phyloP scores from a whole-genome alignment of 176 grass and related monocot genomes.

The Eleusine coracana region DNA sequence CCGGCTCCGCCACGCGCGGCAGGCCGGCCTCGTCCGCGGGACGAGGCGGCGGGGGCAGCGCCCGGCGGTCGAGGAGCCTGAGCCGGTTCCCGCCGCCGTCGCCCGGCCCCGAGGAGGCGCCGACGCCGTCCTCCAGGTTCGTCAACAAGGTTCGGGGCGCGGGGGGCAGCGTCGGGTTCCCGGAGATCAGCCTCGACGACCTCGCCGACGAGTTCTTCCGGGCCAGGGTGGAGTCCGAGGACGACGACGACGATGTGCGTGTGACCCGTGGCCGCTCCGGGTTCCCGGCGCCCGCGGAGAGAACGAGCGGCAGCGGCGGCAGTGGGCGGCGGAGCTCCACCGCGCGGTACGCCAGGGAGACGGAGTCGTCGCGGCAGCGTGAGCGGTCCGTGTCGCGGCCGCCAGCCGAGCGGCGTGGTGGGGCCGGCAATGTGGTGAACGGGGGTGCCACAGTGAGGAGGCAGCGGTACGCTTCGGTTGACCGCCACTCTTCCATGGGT shows the following conservation, averaged over 20 bases:
- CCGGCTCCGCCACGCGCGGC: conserved; percentile 41
- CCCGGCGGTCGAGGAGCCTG: conserved; percentile 75
- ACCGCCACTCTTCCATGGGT: conserved; percentile 35
- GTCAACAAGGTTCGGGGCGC: conserved; percentile 62
- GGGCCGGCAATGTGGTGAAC: background rate
- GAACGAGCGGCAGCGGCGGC: background rate
- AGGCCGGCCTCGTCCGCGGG: conserved; percentile 18
- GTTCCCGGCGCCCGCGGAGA: conserved; percentile 42
- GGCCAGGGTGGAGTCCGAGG: conserved; percentile 89
- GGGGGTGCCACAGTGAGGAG: conserved; percentile 10
- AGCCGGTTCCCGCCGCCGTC: conserved; percentile 72
- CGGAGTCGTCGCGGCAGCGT: conserved; percentile 68
- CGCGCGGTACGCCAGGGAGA: conserved; percentile 72
- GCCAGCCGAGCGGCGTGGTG: conserved; percentile 47
- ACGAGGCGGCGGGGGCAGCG: background rate
- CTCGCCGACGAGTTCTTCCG: conserved; percentile 92
- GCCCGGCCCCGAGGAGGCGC: conserved; percentile 51
- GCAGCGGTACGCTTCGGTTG: conserved; percentile 63
- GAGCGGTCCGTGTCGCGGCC: conserved; percentile 76
- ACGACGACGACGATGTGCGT: conserved; percentile 50
- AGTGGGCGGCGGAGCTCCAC: conserved; percentile 38
- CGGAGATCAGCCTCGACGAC: conserved; percentile 91
- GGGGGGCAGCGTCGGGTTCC: background rate
- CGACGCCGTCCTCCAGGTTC: conserved; percentile 75
- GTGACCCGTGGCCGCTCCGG: conserved; percentile 35